Conservation (phyloP, 1,284 basidiomycete species). For the Takashimella koratensis region DNA sequence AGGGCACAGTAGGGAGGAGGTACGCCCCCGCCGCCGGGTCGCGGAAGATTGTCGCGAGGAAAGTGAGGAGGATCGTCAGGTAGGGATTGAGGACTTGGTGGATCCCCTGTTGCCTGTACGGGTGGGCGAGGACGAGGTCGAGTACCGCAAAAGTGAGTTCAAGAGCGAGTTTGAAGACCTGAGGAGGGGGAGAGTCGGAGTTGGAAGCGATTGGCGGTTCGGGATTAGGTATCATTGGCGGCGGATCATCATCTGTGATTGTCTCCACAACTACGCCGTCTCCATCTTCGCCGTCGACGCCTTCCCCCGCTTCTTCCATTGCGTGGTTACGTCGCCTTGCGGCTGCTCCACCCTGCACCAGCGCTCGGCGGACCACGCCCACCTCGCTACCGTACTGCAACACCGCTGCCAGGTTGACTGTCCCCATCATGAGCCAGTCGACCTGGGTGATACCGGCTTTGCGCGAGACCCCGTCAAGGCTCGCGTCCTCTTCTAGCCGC, state of each 20-base stretch:
- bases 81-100: conserved; percentile 75
- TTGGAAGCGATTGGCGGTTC: conserved; percentile 10
- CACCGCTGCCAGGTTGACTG: conserved; percentile 73
- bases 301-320: conserved; percentile 13
- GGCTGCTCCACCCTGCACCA: conserved; percentile 43
- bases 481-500: conserved; percentile 63
- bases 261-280: conserved; percentile 10
- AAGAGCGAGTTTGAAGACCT: conserved; percentile 66
- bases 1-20: conserved; percentile 76
- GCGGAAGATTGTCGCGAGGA: conserved; percentile 71
- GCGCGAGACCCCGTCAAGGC: conserved; percentile 55
- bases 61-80: conserved; percentile 79
- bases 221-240: conserved; percentile 3
- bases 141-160: conserved; percentile 78
- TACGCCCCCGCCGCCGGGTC: conserved; percentile 59
- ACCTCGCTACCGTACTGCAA: conserved; percentile 83
- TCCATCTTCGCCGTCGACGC: conserved; percentile 9
- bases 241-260: conserved; percentile 2
- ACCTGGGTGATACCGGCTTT: conserved; percentile 60
- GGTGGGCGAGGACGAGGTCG: conserved; percentile 64
- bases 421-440: conserved; percentile 94
- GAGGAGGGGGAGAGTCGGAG: conserved; percentile 52
- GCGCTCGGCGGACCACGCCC: conserved; percentile 62
- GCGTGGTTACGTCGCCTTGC: conserved; percentile 27
- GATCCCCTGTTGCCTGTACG: conserved; percentile 58